Conservation (phyloP, 805 yeast species). For the Blastobotrys parvus region DNA sequence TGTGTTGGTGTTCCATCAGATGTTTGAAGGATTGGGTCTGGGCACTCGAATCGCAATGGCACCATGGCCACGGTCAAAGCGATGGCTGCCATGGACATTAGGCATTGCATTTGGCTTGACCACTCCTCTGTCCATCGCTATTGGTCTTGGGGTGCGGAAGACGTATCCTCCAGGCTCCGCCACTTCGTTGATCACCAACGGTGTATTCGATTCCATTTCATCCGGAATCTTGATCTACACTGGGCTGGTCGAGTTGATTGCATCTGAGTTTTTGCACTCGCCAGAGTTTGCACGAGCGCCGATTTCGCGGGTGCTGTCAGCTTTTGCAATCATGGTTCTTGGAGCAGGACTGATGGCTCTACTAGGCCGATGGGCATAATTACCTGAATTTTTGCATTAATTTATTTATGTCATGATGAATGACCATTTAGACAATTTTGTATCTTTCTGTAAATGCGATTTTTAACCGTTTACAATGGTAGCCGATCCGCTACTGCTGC, state of each 20-base stretch:
- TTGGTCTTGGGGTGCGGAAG: constrained; percentile 68
- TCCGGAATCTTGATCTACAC: constrained; percentile 74
- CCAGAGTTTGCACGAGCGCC: constrained; percentile 23
- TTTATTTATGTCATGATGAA: no score
- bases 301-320: constrained; percentile 13
- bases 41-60: constrained; percentile 69
- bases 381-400: background rate
- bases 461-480: no score
- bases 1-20: constrained; percentile 48
- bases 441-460: no score
- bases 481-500: no score
- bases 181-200: constrained; percentile 54
- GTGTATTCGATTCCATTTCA: constrained; percentile 66
- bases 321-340: constrained; percentile 31
- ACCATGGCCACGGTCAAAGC: constrained; percentile 40
- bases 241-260: constrained; percentile 71
- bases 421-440: no score
- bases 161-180: constrained; percentile 45
- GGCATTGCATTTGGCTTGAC: constrained; percentile 47
- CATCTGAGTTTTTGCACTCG: constrained; percentile 56
- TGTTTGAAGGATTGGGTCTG: constrained; percentile 80
- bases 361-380: constrained; percentile 55
- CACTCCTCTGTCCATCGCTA: constrained; percentile 69
- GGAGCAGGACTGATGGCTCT: constrained; percentile 59
- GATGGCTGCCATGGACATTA: constrained; percentile 45